Evolutionary conservation across 495 filamentous ascomycete species (phyloP), one percentile per base, ranked within the genome.

Genomic region (Penicillium desertorum): DNA sequence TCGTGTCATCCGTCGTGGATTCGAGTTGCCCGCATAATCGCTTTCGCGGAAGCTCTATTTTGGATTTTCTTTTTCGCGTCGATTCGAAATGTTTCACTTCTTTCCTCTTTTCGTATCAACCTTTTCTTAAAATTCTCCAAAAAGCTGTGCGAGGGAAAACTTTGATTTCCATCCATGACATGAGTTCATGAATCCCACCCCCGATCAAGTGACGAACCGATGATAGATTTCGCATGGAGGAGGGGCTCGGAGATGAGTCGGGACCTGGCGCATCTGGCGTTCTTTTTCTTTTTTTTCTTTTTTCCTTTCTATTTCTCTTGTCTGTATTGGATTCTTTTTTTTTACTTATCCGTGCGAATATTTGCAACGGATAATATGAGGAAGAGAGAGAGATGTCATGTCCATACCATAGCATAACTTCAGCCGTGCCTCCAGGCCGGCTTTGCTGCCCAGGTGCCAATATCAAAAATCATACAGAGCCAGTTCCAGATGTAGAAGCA

Each of bases 1-100:
- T 53, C 91, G 85, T 78, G 86, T 97, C 57, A 85, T 98, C 66
- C 83, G 87, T 64, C 79, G 94, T 60, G 88, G 89, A 19, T 98
- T 92, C 78, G 94, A 98, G 79, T 91, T 96, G 71, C 86, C 89
- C 54, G 88, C 87, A 57, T 91, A 76, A 77, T 39, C 43, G 22
- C 6, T 12, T 25, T 8, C 34, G 23, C 10, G 27, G 45, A 48
- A 32, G 14, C n/a, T 47, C 19, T 39, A n/a, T 39, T 34, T 27
- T 25, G 36, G 14, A 34, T 39, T 51, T 32, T 39, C 11, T 45
- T 45, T 1, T 59, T 49, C 53, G 16, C 34, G 16, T 41, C 36
- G 25, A 39, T 51, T 32, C 14, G 14, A 44, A 55, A 37, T 59
- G 59, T 56, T 60, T 55, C 42, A 45, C 46, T 23, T 56, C 22